Conservation (phyloP, 108 stramenopile genomes). For the Cyclotella baltica region DNA sequence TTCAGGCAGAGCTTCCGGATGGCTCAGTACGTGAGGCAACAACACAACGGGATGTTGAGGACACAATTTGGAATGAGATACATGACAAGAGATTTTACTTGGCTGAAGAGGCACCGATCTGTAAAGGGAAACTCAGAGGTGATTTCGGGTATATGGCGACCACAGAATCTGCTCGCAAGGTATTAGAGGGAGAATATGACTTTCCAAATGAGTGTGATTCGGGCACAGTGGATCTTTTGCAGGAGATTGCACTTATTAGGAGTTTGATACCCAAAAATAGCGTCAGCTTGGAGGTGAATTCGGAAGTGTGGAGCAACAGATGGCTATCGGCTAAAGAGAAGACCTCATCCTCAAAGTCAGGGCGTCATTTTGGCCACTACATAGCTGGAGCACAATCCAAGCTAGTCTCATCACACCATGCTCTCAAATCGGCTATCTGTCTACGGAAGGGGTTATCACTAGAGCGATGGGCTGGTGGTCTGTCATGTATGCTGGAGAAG, state of each 20-base stretch:
- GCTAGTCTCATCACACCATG: conserved; percentile 4
- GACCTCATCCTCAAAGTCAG: conserved; percentile 22
- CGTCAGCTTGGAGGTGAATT: not conserved
- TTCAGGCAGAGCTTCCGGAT: not conserved
- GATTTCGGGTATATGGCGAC: no score
- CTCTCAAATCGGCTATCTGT: conserved; percentile 16
- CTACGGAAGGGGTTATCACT: not conserved
- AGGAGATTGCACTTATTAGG: not conserved
- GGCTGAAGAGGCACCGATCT: no score
- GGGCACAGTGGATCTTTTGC: not conserved
- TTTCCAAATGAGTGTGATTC: not conserved
- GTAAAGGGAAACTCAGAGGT: no score
- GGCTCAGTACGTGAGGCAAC: not conserved
- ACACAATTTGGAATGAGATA: not conserved
- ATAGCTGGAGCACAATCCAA: conserved; percentile 4
- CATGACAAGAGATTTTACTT: no score
- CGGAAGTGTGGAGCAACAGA: not conserved
- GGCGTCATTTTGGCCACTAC: conserved; percentile 10
- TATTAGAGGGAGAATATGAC: conserved; percentile 1
- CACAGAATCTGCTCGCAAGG: not conserved
- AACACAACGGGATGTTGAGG: not conserved
- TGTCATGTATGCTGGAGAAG: conserved; percentile 27
- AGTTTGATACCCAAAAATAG: not conserved
- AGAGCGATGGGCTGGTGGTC: conserved; percentile 4
- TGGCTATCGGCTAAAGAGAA: conserved; percentile 8